Base-by-base conservation (phyloP, 345 rosid species). In the Brassica incana region DNA sequence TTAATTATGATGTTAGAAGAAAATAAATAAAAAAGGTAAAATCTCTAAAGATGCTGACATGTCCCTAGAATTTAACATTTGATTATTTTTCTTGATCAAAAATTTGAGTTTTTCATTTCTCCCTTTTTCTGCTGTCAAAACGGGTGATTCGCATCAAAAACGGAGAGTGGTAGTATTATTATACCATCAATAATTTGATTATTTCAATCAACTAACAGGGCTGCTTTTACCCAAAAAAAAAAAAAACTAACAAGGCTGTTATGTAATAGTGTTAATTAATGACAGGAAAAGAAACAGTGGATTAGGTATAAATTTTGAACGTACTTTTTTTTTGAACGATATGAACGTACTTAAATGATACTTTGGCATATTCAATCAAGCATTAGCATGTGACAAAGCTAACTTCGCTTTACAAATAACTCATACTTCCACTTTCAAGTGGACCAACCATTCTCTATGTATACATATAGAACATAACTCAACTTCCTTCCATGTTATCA, bases 341-440 rank as follows among this genome's bases (percentile, higher is more conserved):
- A 23, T 23, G 25, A 38, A 74, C 36, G 66, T 33, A 68, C 64
- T 69, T 74, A 79, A 74, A 68, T 80, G 75, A 69, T 52, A 52
- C 67, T 80, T 80, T 3, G 58, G 76, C 75, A 74, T 67, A 74
- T 74, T 74, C 14, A 63, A 20, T n/a, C 65, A 74, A 40, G 68
- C 76, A 80, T 75, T 75, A 80, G 72, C 83, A 80, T 76, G 79
- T 80, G 83, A 75, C 67, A 75, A 74, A 69, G 76, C 61, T 75
- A 68, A 35, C 11, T 18, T 65, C 3, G 70, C 52, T 66, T 66
- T 62, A 15, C 7, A 35, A 35, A 4, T 68, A 74, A 78, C 71
- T 80, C 62, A 69, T 69, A 48, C 76, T 80, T 74, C 54, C 72
- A 69, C 70, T 74, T 74, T 68, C 16, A 61, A 60, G 59, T 61